These are phyloP conservation scores for Coniochaeta sp. DNA, from an alignment of 2,329 filamentous ascomycete genomes.

Conservation along the genomic window DNA sequence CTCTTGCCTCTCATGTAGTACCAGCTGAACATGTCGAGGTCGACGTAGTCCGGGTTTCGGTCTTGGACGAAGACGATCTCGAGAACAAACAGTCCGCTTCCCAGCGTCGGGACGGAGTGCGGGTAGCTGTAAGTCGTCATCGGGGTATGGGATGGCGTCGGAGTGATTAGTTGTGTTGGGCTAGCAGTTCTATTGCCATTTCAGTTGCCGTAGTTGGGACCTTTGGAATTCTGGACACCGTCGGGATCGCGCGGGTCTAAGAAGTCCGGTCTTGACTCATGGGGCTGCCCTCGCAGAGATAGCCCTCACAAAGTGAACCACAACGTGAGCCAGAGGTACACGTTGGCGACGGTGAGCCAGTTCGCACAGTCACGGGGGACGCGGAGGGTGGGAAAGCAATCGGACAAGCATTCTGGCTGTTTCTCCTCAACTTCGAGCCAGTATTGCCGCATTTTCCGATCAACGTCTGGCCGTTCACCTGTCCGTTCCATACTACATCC, in stretches of 20 bases:
- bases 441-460: not conserved
- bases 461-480: not conserved
- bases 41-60: not conserved
- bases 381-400: not conserved
- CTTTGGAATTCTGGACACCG: slow-evolving; percentile 7
- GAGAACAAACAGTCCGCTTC: not conserved
- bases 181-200: not conserved
- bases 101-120: not conserved
- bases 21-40: not conserved
- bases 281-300: slow-evolving; percentile 5
- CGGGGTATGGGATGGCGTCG: not conserved
- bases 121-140: not conserved
- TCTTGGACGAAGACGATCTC: not conserved
- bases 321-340: slow-evolving; percentile 2
- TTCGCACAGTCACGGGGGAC: not conserved
- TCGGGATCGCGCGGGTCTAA: slow-evolving; percentile 7
- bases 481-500: slow-evolving; percentile 4
- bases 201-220: slow-evolving; percentile 6
- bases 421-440: not conserved
- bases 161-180: not conserved
- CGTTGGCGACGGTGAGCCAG: slow-evolving; percentile 4
- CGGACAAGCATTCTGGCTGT: not conserved
- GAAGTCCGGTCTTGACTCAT: slow-evolving; percentile 5
- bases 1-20: not conserved
- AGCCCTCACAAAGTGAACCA: slow-evolving; percentile 5